Conservation (phyloP, 345 rosid genomes). For the Bruguiera parviflora region DNA sequence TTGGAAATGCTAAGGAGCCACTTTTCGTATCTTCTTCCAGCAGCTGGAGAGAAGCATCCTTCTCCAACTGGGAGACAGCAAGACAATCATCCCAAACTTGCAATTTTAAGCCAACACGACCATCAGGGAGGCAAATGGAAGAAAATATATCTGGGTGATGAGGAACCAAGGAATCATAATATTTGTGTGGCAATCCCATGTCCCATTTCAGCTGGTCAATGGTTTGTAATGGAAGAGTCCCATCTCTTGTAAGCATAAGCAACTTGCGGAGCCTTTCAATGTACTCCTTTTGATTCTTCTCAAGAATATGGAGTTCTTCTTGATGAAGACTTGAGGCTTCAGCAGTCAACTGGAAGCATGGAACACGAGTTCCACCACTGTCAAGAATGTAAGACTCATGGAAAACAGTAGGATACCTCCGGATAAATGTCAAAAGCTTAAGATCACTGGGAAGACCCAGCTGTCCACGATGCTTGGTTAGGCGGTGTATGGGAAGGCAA, state of each 20-base stretch:
- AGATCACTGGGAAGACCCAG: slow-evolving; percentile 59
- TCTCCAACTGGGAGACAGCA: slow-evolving; percentile 55
- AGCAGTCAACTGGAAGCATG: slow-evolving; percentile 59
- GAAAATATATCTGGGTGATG: slow-evolving; percentile 45
- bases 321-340: slow-evolving; percentile 44
- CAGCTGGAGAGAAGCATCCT: slow-evolving; percentile 31
- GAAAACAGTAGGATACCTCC: slow-evolving; percentile 70
- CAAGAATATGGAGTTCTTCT: slow-evolving; percentile 31
- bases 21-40: slow-evolving; percentile 21
- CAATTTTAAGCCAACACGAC: slow-evolving; percentile 57
- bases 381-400: slow-evolving; percentile 44
- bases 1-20: slow-evolving; percentile 52
- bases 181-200: slow-evolving; percentile 68
- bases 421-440: slow-evolving; percentile 58
- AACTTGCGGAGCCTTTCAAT: slow-evolving; percentile 54
- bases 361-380: slow-evolving; percentile 76
- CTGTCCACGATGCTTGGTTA: slow-evolving; percentile 52
- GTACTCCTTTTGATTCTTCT: slow-evolving; percentile 33
- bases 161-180: slow-evolving; percentile 39
- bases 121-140: slow-evolving; percentile 45
- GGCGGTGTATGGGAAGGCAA: slow-evolving; percentile 49
- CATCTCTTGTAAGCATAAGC: slow-evolving; percentile 68
- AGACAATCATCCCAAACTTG: slow-evolving; percentile 52
- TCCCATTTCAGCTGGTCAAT: slow-evolving; percentile 86
- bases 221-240: slow-evolving; percentile 62